Conservation (phyloP, 495 filamentous ascomycete genomes). For the Xylaria cubensis region DNA sequence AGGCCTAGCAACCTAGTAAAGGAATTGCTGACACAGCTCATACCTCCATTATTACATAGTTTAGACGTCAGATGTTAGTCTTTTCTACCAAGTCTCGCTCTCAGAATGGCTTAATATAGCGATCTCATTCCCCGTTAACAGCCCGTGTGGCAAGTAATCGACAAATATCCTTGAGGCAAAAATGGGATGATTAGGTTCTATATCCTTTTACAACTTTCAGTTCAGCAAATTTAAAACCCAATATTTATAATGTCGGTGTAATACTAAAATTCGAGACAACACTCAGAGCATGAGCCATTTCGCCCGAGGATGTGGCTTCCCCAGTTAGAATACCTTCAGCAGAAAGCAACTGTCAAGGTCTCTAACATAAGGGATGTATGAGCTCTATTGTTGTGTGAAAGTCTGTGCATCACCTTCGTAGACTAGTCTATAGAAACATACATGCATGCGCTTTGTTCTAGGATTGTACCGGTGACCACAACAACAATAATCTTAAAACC, state of each 20-base stretch:
- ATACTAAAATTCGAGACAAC: too few species aligned
- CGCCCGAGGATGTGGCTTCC: not conserved
- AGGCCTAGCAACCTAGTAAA: slow-evolving; percentile 38
- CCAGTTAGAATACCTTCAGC: not conserved
- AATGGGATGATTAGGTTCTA: not conserved
- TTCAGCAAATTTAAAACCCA: too few species aligned
- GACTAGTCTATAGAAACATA: too few species aligned
- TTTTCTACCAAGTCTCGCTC: slow-evolving; percentile 38
- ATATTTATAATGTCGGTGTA: too few species aligned
- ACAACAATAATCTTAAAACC: too few species aligned
- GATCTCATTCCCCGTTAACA: not conserved
- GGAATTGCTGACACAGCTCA: slow-evolving; percentile 35
- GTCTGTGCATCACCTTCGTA: too few species aligned
- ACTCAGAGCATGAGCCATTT: not conserved
- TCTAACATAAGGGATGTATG: too few species aligned
- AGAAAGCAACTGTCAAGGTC: not conserved
- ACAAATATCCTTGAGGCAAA: not conserved
- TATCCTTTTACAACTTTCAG: not conserved
- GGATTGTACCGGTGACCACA: too few species aligned
- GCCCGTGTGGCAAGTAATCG: not conserved
- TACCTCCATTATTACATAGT: slow-evolving; percentile 36
- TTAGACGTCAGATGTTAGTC: slow-evolving; percentile 36
- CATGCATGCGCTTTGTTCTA: too few species aligned
- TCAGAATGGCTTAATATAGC: slow-evolving; percentile 27
- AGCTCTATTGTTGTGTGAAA: too few species aligned